Conservation (phyloP, 768 basidiomycete genomes). For the Guyanaporus albipodus region DNA sequence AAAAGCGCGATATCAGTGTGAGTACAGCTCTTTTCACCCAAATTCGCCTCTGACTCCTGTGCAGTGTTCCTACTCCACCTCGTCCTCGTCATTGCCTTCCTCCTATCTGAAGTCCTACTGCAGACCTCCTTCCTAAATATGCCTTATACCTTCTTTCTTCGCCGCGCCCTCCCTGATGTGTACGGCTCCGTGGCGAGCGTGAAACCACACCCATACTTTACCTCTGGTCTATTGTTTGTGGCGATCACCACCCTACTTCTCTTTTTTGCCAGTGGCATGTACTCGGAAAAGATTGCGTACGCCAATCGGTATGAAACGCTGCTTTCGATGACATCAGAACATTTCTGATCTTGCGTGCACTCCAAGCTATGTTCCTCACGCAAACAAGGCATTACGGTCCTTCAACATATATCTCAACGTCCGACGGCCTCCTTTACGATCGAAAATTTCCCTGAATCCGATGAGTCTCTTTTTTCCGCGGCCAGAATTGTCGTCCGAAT, state of each 20-base stretch:
- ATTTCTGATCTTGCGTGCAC: conserved; percentile 13
- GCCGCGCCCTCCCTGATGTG: conserved; percentile 47
- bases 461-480: conserved; percentile 38
- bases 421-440: conserved; percentile 68
- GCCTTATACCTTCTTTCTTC: conserved; percentile 53
- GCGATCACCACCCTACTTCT: conserved; percentile 86
- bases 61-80: conserved; percentile 76
- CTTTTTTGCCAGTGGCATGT: conserved; percentile 97
- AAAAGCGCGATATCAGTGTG: conserved; percentile 81
- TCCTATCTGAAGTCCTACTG: conserved; percentile 73
- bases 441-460: conserved; percentile 45
- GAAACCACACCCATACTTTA: conserved; percentile 66
- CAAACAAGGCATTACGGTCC: conserved; percentile 84
- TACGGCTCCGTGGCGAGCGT: conserved; percentile 40
- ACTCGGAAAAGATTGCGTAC: conserved; percentile 92
- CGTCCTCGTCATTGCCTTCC: conserved; percentile 60
- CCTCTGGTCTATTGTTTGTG: conserved; percentile 79
- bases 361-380: conserved; percentile 90
- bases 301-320: conserved; percentile 76
- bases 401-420: conserved; percentile 98
- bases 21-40: conserved; percentile 27
- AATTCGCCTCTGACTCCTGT: conserved; percentile 12
- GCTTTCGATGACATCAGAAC: conserved; percentile 7
- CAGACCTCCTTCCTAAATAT: conserved; percentile 62
- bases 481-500: conserved; percentile 20